These are phyloP conservation scores for Globisporangium canariense DNA, from an alignment of 352 stramenopile species.

Conservation along the genomic window DNA sequence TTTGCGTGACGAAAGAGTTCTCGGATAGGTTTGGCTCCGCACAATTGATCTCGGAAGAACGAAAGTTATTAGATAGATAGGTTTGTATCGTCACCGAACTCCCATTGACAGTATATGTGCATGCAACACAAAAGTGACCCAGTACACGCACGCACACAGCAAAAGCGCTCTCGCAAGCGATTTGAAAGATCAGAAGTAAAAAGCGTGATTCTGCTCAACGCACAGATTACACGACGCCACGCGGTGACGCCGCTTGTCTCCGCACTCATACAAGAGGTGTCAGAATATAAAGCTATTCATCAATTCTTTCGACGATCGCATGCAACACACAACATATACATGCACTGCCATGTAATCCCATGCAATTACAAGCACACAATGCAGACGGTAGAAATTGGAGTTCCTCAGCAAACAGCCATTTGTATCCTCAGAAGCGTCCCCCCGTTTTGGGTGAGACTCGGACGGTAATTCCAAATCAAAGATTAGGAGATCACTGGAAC, in stretches of 20 bases:
- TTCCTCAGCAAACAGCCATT: constrained; percentile 90
- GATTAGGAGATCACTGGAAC: constrained; percentile 82
- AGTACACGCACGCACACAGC: constrained; percentile 2
- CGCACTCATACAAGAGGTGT: constrained; percentile 90
- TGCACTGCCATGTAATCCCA: not conserved
- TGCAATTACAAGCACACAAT: not conserved
- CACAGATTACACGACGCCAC: constrained; percentile 39
- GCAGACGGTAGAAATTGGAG: constrained; percentile 15
- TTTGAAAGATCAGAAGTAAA: constrained; percentile 47
- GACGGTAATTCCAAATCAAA: constrained; percentile 90
- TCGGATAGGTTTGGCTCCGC: constrained; percentile 20
- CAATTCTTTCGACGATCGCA: constrained; percentile 36
- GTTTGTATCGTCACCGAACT: constrained; percentile 72
- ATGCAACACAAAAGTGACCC: not conserved
- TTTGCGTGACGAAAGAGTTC: constrained; percentile 5
- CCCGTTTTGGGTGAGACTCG: constrained; percentile 33
- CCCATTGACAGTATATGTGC: not conserved
- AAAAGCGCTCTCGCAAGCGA: constrained; percentile 4
- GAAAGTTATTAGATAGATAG: constrained; percentile 84
- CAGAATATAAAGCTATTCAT: constrained; percentile 90
- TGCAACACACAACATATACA: constrained; percentile 16
- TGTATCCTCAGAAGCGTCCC: constrained; percentile 61
- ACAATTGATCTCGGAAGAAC: constrained; percentile 72
- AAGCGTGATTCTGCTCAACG: constrained; percentile 85
- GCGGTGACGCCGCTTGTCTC: constrained; percentile 49